A percentile compares a stretch with the other conserved stretches of the same genome.
phyloP scores from a whole-genome alignment of 169 alveolate genomes.

The Cryptosporidium xiaoi region DNA sequence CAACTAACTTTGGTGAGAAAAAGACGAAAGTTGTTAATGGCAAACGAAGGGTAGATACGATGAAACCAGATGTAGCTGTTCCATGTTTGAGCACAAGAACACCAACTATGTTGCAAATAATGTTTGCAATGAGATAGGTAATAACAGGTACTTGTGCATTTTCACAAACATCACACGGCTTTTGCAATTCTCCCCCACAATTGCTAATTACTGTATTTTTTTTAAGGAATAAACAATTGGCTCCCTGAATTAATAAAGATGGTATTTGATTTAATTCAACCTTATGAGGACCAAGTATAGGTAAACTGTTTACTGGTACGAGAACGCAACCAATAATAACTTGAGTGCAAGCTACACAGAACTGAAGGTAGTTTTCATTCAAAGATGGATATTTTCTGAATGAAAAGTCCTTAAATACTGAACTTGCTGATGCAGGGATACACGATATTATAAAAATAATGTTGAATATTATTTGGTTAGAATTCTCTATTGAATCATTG shows the following conservation, averaged over 20 bases:
- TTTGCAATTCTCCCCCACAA: conserved; percentile 61
- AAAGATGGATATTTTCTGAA: conserved; percentile 72
- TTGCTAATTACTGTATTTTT: background rate
- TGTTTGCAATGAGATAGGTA: conserved; percentile 60
- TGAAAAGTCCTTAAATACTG: conserved; percentile 77
- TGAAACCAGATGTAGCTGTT: conserved; percentile 68
- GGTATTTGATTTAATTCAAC: conserved; percentile 49
- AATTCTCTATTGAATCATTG: background rate
- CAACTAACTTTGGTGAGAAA: conserved; percentile 69
- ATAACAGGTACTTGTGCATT: conserved; percentile 62
- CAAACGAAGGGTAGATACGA: conserved; percentile 73
- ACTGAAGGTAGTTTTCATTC: conserved; percentile 74
- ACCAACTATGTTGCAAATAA: conserved; percentile 68
- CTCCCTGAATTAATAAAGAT: conserved; percentile 28
- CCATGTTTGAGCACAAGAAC: conserved; percentile 74
- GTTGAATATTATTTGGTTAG: conserved; percentile 27
- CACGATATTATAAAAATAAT: conserved; percentile 50
- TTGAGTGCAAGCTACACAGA: conserved; percentile 77
- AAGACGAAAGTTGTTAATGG: conserved; percentile 75
- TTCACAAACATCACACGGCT: conserved; percentile 74
- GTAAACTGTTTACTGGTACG: conserved; percentile 74
- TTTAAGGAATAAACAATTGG: conserved; percentile 57
- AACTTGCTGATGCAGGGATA: conserved; percentile 72
- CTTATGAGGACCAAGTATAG: conserved; percentile 73
- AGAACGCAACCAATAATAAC: conserved; percentile 76